These are phyloP conservation scores for Globisporangium cederbergense DNA, from an alignment of 352 stramenopile genomes.

Conservation along the genomic window DNA sequence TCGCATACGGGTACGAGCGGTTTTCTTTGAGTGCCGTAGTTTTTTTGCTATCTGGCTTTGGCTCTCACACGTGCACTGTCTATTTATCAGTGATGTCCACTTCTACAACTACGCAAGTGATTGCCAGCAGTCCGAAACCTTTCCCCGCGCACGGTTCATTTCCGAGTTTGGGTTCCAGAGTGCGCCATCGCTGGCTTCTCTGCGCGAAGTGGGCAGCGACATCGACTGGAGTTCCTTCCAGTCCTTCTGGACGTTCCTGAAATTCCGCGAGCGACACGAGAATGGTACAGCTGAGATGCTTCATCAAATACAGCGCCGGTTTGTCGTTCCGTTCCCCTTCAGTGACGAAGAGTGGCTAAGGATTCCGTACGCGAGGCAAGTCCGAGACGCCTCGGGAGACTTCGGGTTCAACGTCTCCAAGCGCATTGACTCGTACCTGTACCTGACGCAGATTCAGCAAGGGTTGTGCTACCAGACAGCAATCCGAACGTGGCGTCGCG, in stretches of 20 bases:
- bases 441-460: slow-evolving; percentile 78
- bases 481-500: slow-evolving; percentile 65
- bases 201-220: slow-evolving; percentile 42
- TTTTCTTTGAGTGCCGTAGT: not conserved
- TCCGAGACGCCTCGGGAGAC: slow-evolving; percentile 15
- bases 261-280: slow-evolving; percentile 78
- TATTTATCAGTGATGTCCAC: slow-evolving; percentile 65
- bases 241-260: slow-evolving; percentile 66
- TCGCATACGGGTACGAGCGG: slow-evolving; percentile 46
- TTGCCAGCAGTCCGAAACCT: slow-evolving; percentile 71
- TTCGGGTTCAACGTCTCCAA: slow-evolving; percentile 41
- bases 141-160: slow-evolving; percentile 70
- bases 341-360: slow-evolving; percentile 48
- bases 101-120: slow-evolving; percentile 84
- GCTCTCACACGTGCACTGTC: not conserved
- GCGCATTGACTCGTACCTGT: slow-evolving; percentile 62
- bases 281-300: slow-evolving; percentile 77
- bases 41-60: slow-evolving; percentile 2
- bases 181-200: slow-evolving; percentile 50
- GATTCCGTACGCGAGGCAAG: slow-evolving; percentile 17
- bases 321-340: slow-evolving; percentile 68
- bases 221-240: slow-evolving; percentile 69
- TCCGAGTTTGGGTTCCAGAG: slow-evolving; percentile 89
- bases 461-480: slow-evolving; percentile 75
- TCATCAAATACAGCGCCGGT: slow-evolving; percentile 61